A percentile compares a stretch with the other conserved stretches of the same genome.
phyloP scores from a whole-genome alignment of 73 alveolate genomes.

The Uronychia setigera region DNA sequence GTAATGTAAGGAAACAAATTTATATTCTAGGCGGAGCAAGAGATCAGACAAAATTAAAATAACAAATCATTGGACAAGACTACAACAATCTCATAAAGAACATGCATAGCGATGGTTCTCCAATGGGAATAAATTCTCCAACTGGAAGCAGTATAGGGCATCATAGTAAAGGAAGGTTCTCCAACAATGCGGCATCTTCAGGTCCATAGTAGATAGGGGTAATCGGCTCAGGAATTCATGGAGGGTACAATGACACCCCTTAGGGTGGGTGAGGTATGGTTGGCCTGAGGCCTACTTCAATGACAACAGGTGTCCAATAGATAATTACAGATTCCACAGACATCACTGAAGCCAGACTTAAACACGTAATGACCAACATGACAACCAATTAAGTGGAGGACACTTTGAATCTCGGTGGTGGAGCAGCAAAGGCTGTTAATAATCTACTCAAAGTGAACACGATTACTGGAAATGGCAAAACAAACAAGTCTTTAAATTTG shows the following conservation, averaged over 20 bases:
- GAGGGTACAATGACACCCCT: background rate
- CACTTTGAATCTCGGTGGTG: background rate
- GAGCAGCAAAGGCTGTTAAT: background rate
- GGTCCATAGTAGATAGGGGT: too few species aligned
- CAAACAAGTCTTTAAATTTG: background rate
- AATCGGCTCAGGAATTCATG: background rate
- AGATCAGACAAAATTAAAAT: too few species aligned
- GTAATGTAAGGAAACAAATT: slow-evolving; percentile 1
- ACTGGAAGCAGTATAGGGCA: background rate
- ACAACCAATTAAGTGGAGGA: background rate
- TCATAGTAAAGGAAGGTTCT: too few species aligned
- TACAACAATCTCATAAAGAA: too few species aligned
- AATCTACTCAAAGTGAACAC: background rate
- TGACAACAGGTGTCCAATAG: background rate
- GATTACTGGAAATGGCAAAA: background rate
- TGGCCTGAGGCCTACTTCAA: background rate
- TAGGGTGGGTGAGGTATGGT: background rate
- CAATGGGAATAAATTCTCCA: background rate
- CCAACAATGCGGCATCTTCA: too few species aligned
- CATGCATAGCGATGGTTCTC: background rate
- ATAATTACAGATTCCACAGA: background rate
- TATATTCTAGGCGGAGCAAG: too few species aligned
- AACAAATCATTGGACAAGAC: too few species aligned
- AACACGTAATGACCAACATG: background rate
- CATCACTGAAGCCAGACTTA: background rate